phyloP scores from a whole-genome alignment of 495 filamentous ascomycete genomes.

The Aspergillus indologenus region DNA sequence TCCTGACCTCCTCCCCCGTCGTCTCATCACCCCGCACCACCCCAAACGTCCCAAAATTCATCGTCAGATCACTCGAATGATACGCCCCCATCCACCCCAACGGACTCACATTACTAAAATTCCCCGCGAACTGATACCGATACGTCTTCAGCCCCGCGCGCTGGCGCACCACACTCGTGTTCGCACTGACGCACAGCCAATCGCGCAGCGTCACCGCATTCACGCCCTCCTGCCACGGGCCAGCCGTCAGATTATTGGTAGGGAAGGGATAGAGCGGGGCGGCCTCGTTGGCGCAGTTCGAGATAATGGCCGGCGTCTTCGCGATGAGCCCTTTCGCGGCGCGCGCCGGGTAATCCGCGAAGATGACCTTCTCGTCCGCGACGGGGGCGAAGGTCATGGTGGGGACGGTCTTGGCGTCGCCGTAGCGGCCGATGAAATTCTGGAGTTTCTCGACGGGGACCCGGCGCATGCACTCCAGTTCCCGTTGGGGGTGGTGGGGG shows the following conservation, averaged over 20 bases:
- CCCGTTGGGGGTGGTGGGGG: slow-evolving; percentile 19
- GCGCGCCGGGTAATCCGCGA: slow-evolving; percentile 14
- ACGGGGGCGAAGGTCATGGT: slow-evolving; percentile 12
- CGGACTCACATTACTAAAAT: slow-evolving; percentile 44
- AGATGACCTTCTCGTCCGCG: slow-evolving; percentile 10
- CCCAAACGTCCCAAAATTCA: slow-evolving; percentile 41
- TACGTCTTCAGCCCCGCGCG: slow-evolving; percentile 24
- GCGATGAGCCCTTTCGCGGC: slow-evolving; percentile 6
- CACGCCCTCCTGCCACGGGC: background rate
- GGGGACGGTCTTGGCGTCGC: background rate
- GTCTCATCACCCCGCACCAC: slow-evolving; percentile 26
- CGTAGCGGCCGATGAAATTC: slow-evolving; percentile 25
- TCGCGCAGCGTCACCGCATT: slow-evolving; percentile 2
- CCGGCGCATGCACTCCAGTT: slow-evolving; percentile 44
- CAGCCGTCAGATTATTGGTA: background rate
- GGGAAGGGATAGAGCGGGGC: background rate
- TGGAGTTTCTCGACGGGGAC: slow-evolving; percentile 31
- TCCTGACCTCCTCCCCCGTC: slow-evolving; percentile 28
- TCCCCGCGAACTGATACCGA: slow-evolving; percentile 46
- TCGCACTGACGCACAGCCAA: slow-evolving; percentile 13
- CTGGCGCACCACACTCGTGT: slow-evolving; percentile 15
- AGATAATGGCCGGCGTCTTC: background rate
- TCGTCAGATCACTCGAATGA: slow-evolving; percentile 42
- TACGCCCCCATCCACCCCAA: slow-evolving; percentile 39
- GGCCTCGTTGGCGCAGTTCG: background rate